Evolutionary conservation across 805 yeast species (phyloP).

Genomic region (Suhomyces emberorum): DNA sequence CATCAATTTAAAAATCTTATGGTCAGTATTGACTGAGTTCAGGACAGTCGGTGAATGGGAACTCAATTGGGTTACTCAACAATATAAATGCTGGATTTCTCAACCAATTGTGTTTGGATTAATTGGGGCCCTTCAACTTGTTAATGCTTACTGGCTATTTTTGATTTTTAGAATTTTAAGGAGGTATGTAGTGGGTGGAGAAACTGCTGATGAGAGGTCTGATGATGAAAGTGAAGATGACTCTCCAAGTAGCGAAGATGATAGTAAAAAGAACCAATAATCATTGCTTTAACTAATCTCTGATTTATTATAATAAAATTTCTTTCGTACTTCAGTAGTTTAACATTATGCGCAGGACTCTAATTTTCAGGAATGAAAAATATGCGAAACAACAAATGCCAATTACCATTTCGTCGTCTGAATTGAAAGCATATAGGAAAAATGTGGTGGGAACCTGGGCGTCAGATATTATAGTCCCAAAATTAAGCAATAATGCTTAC

Average conservation of each 20-base stretch:
- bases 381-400: too few relatives aligned
- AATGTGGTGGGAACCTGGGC: too few relatives aligned
- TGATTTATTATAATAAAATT: too few relatives aligned
- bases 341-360: too few relatives aligned
- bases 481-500: too few relatives aligned
- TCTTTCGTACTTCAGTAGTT: too few relatives aligned
- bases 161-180: slow-evolving; percentile 74
- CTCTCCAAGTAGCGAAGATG: slow-evolving; percentile 15
- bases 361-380: too few relatives aligned
- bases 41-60: slow-evolving; percentile 77
- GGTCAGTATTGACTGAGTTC: slow-evolving; percentile 85
- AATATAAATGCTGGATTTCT: slow-evolving; percentile 94
- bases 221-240: slow-evolving; percentile 68
- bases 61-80: slow-evolving; percentile 83
- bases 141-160: slow-evolving; percentile 85
- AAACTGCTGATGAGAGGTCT: slow-evolving; percentile 77
- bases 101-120: slow-evolving; percentile 83
- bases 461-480: too few relatives aligned
- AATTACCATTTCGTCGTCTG: too few relatives aligned
- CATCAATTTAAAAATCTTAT: slow-evolving; percentile 73
- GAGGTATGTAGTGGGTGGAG: slow-evolving; percentile 60
- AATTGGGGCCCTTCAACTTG: slow-evolving; percentile 76
- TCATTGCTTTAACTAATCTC: too few relatives aligned
- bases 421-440: too few relatives aligned
- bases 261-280: slow-evolving; percentile 16